Evolutionary conservation across 768 basidiomycete genomes (phyloP), one percentile per base, ranked within the genome.

Genomic region (Xerocomus spinulosus): DNA sequence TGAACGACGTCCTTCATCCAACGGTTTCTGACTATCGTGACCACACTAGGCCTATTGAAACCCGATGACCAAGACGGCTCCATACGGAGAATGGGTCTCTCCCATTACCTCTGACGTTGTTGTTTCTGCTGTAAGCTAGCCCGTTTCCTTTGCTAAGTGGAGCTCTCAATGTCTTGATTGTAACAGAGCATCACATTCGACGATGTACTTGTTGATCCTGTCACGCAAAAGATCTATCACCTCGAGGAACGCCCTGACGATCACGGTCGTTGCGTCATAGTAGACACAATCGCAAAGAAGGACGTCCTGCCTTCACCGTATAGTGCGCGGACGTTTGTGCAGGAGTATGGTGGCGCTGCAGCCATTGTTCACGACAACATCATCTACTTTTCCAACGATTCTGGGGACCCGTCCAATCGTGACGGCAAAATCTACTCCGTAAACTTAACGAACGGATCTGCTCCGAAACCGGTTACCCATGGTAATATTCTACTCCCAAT

Each of bases 271-370:
- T 69, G 58, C 30, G 77, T 81, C 0, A 62, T 87, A 15, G 73
- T 87, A 9, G 63, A 78, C 23, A 78, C 78, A 0, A 34, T 55
- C 18, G 68, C 64, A 1, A 13, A 42, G 5, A 60, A 61, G 41
- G 83, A 85, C 44, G 61, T 83, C 6, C 70, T 82, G 9, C 76
- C 75, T 3, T 54, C 63, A 20, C 69, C 68, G 0, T 85, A 75
- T 73, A 83, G 76, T 58, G 78, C 70, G 15, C 67, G 76, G 20
- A 73, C 74, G 1, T 66, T 68, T 8, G 84, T 87, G 0, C 77
- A 85, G 26, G 85, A 85, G 62, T 87, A 87, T 47, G 86, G 87
- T 0, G 86, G 87, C 12, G 77, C 74, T 5, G 65, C 81, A 0
- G 80, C 78, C 0, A 70, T 76, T 5, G 77, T 77, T 2, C 66